Conservation (phyloP, 352 stramenopile species). For the Globisporangium yorkense region DNA sequence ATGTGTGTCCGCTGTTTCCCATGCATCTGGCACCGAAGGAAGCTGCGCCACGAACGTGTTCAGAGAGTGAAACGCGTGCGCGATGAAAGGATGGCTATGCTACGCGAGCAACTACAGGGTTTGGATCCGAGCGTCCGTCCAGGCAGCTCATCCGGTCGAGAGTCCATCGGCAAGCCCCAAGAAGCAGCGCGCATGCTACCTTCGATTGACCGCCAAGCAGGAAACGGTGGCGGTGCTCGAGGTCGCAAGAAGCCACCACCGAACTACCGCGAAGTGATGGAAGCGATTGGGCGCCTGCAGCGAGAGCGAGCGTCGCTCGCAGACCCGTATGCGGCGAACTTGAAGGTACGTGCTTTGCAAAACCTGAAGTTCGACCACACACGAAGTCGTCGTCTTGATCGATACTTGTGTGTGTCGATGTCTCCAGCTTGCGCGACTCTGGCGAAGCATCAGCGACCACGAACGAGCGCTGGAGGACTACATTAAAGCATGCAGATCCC, state of each 20-base stretch:
- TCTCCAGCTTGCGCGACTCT: constrained; percentile 47
- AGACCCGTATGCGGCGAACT: constrained; percentile 44
- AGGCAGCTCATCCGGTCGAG: not conserved
- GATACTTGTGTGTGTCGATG: not conserved
- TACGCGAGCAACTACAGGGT: constrained; percentile 23
- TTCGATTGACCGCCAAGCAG: constrained; percentile 7
- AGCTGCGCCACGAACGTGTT: constrained; percentile 36
- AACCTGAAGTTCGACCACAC: not conserved
- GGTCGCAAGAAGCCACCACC: constrained; percentile 7
- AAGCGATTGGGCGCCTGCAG: constrained; percentile 36
- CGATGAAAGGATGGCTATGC: constrained; percentile 16
- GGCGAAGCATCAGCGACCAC: constrained; percentile 42
- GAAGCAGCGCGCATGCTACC: constrained; percentile 8
- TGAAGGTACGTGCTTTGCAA: constrained; percentile 28
- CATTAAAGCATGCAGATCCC: constrained; percentile 27
- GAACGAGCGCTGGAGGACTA: constrained; percentile 48
- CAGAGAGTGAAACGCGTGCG: constrained; percentile 29
- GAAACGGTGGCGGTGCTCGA: not conserved
- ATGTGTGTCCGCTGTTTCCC: not conserved
- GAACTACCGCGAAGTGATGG: constrained; percentile 37
- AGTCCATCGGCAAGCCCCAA: not conserved
- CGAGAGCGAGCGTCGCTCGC: constrained; percentile 26
- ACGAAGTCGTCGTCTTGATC: not conserved
- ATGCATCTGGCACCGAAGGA: constrained; percentile 14
- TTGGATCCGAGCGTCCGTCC: constrained; percentile 18